Percentiles rank a stretch among this genome's conserved stretches.
Conservation (phyloP, 108 stramenopile species). For the Chaetoceros tenuissimus region DNA sequence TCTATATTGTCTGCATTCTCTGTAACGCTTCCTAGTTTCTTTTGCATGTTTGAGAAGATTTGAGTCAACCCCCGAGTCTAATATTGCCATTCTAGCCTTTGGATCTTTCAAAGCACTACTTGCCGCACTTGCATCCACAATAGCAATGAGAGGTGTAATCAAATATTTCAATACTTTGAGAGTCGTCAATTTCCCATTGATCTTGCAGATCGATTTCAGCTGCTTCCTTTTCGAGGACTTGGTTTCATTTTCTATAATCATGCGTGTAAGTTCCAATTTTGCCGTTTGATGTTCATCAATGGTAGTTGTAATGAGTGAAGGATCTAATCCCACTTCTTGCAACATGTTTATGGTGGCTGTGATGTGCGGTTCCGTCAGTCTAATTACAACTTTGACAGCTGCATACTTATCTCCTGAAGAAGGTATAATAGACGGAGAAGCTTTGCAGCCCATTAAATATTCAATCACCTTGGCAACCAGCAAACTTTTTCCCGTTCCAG, state of each 20-base stretch:
- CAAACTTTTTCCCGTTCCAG: conserved; percentile 59
- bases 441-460: conserved; percentile 53
- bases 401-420: neutral
- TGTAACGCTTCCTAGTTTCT: conserved; percentile 26
- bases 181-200: conserved; percentile 47
- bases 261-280: conserved; percentile 10
- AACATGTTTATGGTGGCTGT: conserved; percentile 20
- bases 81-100: conserved; percentile 36
- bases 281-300: conserved; percentile 2
- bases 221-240: conserved; percentile 15
- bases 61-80: conserved; percentile 50
- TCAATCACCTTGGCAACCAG: conserved; percentile 57
- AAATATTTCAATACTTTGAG: conserved; percentile 48
- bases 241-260: neutral
- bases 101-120: conserved; percentile 41
- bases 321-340: conserved; percentile 24
- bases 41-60: conserved; percentile 11
- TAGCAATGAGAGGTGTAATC: conserved; percentile 44
- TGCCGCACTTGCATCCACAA: conserved; percentile 61
- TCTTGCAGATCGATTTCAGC: conserved; percentile 49
- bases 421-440: conserved; percentile 25
- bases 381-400: conserved; percentile 20
- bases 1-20: conserved; percentile 19
- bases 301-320: conserved; percentile 6
- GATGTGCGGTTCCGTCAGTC: conserved; percentile 36